Evolutionary conservation across 257 asterid genomes (phyloP), one percentile per base, ranked within the genome.

Genomic region (Oldenlandia corymbosa): DNA sequence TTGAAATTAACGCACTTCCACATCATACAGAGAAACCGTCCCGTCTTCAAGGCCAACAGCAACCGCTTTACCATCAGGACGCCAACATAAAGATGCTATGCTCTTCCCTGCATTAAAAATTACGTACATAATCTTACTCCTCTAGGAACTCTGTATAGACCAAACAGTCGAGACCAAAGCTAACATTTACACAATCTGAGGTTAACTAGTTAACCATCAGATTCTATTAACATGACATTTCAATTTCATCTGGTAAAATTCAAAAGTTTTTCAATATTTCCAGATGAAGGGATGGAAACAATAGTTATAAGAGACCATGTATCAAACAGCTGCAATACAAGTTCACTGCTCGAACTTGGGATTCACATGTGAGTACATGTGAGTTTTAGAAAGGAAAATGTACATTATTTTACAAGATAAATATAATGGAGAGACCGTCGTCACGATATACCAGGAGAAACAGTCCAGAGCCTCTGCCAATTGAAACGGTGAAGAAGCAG

Each of bases 401-500:
- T 8, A 20, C 1, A 14, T 1, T 20, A 6, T 37, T 65, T 20
- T 11, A 2, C 34, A 13, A n/a, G 24, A 2, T 17, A 51, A 53
- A 3, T 10, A 8, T 4, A 26, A 21, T 47, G 16, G 53, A 13
- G 53, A 14, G 27, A 48, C 37, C 31, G 7, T 0, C 21, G 16
- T 65, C 26, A n/a, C n/a, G n/a, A 68, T 59, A 65, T 36, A 93
- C 99, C 99, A 18, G 88, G 94, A 61, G 95, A 73, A 65, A 86
- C 66, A 66, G 91, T 84, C 97, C 97, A 93, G 7, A 93, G 94
- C 67, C 94, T 84, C 88, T 93, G 99, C 99, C 99, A 93, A 64
- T 93, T 90, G 82, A 93, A 93, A 54, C 99, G 97, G 74, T 92
- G 99, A 64, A 92, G 95, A 66, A 89, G 82, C 59, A 92, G 85